phyloP scores from a whole-genome alignment of 148 eudicot genomes.

The Chenopodium suecicum region DNA sequence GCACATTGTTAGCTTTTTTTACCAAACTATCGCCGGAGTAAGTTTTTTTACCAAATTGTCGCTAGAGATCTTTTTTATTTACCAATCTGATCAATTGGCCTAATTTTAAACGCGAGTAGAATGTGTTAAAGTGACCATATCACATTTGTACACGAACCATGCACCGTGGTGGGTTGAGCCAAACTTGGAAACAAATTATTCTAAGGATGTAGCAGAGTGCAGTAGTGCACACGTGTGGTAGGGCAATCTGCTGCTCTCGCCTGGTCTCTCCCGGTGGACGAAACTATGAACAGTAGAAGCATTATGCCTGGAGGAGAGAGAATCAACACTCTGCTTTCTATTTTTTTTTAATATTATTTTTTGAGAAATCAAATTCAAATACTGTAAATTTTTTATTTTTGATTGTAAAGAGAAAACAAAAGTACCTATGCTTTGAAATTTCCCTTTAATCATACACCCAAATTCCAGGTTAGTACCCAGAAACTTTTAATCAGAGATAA shows the following conservation, averaged over 20 bases:
- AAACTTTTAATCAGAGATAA: neutral
- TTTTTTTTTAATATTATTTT: too few relatives aligned
- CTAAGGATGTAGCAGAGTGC: neutral
- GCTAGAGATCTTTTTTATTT: too few relatives aligned
- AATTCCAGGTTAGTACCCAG: constrained; percentile 17
- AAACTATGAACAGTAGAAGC: constrained; percentile 7
- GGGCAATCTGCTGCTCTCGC: constrained; percentile 1
- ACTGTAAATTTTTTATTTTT: neutral
- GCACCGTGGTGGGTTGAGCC: too few relatives aligned
- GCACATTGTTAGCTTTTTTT: too few relatives aligned
- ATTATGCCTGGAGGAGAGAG: neutral
- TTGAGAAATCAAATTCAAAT: neutral
- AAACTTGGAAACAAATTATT: too few relatives aligned
- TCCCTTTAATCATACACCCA: neutral
- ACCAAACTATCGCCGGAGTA: too few relatives aligned
- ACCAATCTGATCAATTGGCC: too few relatives aligned
- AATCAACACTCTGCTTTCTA: neutral
- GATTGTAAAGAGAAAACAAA: neutral
- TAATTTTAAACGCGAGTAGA: too few relatives aligned
- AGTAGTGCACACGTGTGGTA: constrained; percentile 22
- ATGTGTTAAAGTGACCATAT: too few relatives aligned
- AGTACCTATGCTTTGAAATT: constrained; percentile 1
- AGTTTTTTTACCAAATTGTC: too few relatives aligned
- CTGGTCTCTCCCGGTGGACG: constrained; percentile 9
- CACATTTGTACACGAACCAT: too few relatives aligned